Base-by-base conservation (phyloP, 257 asterid genomes). In the Ballota nigra region DNA sequence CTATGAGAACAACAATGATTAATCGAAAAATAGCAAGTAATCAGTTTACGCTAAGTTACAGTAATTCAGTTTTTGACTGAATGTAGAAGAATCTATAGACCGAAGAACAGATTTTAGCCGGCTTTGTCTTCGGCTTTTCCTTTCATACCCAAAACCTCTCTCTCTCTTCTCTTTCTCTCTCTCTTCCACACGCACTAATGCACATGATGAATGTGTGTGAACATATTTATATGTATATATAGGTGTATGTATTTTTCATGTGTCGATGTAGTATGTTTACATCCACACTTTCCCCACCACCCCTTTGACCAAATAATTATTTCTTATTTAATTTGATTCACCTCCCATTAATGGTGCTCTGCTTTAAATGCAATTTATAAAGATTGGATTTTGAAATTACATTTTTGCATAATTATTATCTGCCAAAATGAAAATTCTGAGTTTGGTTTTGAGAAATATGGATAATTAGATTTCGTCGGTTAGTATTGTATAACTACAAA, bases 41-140 rank as follows among this genome's bases (percentile, higher is more conserved):
- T 64, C 13, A 51, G 69, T 56, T 40, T 73, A 5, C 61, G 73
- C 70, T 36, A 59, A 73, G 66, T 52, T 75, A 45, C 66, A 66
- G 56, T 66, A 65, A 24, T 74, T 62, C 63, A 63, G 77, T 78
- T 79, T 51, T 77, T 33, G 69, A 63, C 65, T 69, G 78, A 77
- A 74, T 70, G 74, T 29, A 3, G 52, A 41, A 65, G 77, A 74
- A 49, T 62, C 74, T 59, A 49, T 10, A 52, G 83, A 62, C 70
- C 63, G 5, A 4, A 71, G 75, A 52, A 78, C 77, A 83, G 87
- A 71, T 47, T 67, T 81, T 68, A 81, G 96, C 92, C 89, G 89
- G 95, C 91, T 91, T 79, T 83, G 88, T 83, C 80, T 67, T 80
- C 69, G 75, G 83, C 84, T 80, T 82, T 83, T 79, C 72, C 65